Conservation (phyloP, 164 flowering plant species). For the Taxillus chinensis region DNA sequence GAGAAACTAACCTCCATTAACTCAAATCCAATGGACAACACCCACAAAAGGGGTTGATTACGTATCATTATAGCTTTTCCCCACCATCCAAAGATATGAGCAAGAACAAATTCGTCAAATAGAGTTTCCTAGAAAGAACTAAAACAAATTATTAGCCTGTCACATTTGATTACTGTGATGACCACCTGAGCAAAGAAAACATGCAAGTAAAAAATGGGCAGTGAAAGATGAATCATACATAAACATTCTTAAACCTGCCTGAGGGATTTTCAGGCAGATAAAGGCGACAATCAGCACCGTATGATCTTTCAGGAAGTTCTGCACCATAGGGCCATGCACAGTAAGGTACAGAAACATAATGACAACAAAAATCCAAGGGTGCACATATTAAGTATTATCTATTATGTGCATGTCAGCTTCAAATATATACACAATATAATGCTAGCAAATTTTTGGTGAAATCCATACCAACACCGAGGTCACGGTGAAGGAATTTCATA, state of each 20-base stretch:
- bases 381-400: too few species aligned
- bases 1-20: constrained; percentile 74
- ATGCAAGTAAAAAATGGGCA: constrained; percentile 11
- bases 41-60: constrained; percentile 98
- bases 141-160: constrained; percentile 14
- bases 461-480: constrained; percentile 86
- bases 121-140: constrained; percentile 63
- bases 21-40: constrained; percentile 92
- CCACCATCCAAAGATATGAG: constrained; percentile 99
- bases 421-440: too few species aligned
- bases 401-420: too few species aligned
- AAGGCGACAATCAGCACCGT: constrained; percentile 92
- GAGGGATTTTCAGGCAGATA: constrained; percentile 80
- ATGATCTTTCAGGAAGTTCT: constrained; percentile 99
- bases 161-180: not conserved
- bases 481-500: constrained; percentile 95
- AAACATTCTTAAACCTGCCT: constrained; percentile 99
- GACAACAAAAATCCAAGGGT: too few species aligned
- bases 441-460: too few species aligned
- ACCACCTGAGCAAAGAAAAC: not conserved
- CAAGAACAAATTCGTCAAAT: constrained; percentile 93
- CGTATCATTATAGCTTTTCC: constrained; percentile 99
- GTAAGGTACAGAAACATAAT: not conserved
- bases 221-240: constrained; percentile 77
- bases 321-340: constrained; percentile 10